These are phyloP conservation scores for Pontederia paniculata DNA, from an alignment of 176 grass and related monocot genomes.

Conservation along the genomic window DNA sequence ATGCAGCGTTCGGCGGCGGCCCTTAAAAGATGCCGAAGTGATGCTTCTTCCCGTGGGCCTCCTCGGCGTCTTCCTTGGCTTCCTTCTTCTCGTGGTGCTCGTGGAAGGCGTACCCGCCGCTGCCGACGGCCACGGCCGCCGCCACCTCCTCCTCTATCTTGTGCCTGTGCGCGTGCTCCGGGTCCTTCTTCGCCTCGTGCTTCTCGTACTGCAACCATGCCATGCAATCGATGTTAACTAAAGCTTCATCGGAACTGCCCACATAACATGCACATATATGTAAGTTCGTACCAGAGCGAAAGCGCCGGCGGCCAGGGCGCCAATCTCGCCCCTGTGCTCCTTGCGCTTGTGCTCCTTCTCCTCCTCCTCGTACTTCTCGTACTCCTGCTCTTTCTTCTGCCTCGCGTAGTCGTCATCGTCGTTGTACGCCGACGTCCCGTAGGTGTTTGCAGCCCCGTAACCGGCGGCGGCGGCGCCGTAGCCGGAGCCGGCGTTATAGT, in stretches of 20 bases:
- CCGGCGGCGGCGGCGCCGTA: not conserved
- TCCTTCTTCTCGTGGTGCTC: constrained; percentile 95
- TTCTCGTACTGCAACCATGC: constrained; percentile 95
- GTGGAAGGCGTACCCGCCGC: constrained; percentile 67
- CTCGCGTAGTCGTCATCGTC: not conserved
- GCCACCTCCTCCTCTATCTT: constrained; percentile 82
- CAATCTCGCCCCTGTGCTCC: not conserved
- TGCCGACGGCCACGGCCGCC: constrained; percentile 40
- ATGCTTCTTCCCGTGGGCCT: constrained; percentile 62
- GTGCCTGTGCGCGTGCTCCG: constrained; percentile 62
- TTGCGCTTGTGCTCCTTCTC: not conserved
- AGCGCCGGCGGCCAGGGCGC: not conserved
- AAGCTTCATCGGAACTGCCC: too few species aligned
- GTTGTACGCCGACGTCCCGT: not conserved
- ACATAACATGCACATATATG: not conserved
- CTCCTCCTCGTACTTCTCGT: not conserved
- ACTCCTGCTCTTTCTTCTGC: too few species aligned
- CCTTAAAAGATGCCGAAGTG: constrained; percentile 54
- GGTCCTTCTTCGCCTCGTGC: constrained; percentile 84
- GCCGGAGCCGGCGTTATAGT: not conserved
- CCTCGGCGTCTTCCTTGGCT: constrained; percentile 58
- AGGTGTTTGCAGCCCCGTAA: not conserved
- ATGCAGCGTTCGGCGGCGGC: constrained; percentile 15
- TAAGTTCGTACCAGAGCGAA: not conserved
- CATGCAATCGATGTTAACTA: too few species aligned